Evolutionary conservation across 768 basidiomycete genomes (phyloP).

Genomic region (Lactarius pseudohatsudake): DNA sequence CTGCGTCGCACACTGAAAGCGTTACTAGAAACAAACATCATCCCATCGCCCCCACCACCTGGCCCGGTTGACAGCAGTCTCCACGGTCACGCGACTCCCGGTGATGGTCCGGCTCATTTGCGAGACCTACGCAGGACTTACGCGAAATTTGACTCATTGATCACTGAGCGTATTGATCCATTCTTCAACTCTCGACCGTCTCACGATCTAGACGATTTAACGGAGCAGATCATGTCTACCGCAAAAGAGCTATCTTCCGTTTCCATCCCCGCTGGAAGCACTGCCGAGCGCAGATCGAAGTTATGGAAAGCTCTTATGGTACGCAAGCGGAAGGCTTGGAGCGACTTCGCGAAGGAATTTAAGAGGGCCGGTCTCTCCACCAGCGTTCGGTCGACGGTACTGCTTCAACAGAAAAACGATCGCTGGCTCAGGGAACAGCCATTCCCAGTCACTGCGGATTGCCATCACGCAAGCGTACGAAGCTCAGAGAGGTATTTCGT

Average conservation of each 20-base stretch:
- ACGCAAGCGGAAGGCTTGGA: conserved; percentile 87
- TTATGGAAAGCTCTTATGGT: conserved; percentile 69
- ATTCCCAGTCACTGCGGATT: conserved; percentile 33
- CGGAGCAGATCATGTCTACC: conserved; percentile 62
- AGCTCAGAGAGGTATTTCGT: conserved; percentile 64
- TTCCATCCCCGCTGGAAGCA: conserved; percentile 43
- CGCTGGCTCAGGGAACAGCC: conserved; percentile 71
- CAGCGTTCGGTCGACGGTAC: conserved; percentile 68
- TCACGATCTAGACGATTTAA: conserved; percentile 51
- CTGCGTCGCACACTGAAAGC: neutral
- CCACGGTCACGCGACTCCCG: neutral
- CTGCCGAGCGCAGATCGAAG: conserved; percentile 55
- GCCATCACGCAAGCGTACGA: conserved; percentile 29
- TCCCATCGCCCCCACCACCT: neutral
- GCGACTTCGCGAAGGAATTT: conserved; percentile 87
- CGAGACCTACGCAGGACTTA: conserved; percentile 51
- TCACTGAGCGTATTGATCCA: conserved; percentile 43
- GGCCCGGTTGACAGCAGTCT: neutral
- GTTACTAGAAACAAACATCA: neutral
- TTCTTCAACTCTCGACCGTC: conserved; percentile 45
- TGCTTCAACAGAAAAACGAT: conserved; percentile 52
- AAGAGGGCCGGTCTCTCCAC: conserved; percentile 73
- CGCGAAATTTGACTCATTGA: conserved; percentile 46
- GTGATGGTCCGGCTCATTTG: conserved; percentile 41
- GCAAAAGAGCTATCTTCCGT: conserved; percentile 55